phyloP scores from a whole-genome alignment of 2,329 filamentous ascomycete species.

The Neofusicoccum cordaticola region DNA sequence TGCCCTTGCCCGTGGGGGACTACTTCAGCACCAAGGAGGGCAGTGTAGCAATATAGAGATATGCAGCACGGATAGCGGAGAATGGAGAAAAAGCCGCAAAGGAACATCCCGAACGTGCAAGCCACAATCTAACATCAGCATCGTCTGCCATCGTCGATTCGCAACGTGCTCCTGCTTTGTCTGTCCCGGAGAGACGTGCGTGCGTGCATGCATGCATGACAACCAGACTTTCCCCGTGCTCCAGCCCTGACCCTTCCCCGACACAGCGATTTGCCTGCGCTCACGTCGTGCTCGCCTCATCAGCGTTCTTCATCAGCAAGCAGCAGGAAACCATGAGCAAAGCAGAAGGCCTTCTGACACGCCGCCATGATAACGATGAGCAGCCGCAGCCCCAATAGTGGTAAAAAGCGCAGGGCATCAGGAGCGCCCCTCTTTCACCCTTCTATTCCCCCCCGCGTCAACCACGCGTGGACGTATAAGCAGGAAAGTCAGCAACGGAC shows the following conservation, averaged over 20 bases:
- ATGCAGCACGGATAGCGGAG: not conserved
- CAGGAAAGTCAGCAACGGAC: not conserved
- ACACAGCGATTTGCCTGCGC: not conserved
- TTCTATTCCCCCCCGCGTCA: not conserved
- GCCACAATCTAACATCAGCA: not conserved
- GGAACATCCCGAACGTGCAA: not conserved
- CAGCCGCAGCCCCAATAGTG: not conserved
- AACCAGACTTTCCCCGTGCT: not conserved
- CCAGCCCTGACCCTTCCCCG: not conserved
- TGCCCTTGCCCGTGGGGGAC: not conserved
- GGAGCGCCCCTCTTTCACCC: not conserved
- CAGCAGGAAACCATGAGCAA: not conserved
- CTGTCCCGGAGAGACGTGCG: not conserved
- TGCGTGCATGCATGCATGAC: not conserved
- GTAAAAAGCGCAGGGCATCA: slow-evolving; percentile 13
- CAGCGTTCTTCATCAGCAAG: not conserved
- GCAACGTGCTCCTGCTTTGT: not conserved
- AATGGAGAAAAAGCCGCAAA: not conserved
- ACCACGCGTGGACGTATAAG: not conserved
- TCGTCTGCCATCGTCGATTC: slow-evolving; percentile 3
- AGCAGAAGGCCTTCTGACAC: not conserved
- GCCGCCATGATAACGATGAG: not conserved
- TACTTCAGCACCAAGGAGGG: not conserved
- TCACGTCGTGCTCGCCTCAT: not conserved
- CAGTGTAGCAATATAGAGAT: not conserved